A percentile compares a stretch with the other conserved stretches of the same genome.
Evolutionary conservation across 2,329 filamentous ascomycete genomes (phyloP).

Genomic region (Alternaria infectoria): DNA sequence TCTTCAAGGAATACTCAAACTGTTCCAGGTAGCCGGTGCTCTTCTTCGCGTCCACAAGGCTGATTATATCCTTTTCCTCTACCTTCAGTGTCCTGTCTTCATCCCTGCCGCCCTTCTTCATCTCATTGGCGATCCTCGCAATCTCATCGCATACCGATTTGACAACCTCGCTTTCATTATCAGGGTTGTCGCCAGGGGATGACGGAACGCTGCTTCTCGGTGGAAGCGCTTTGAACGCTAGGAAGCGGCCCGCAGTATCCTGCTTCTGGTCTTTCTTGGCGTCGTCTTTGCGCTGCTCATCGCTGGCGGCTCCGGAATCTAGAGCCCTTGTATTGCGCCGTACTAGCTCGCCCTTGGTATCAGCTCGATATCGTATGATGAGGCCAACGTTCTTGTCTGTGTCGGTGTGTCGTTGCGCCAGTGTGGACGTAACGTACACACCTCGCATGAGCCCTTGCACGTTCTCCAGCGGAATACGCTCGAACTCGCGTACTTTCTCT

Average conservation of each 20-base stretch:
- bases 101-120: conserved; percentile 52
- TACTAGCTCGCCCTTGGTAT: conserved; percentile 72
- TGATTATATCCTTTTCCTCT: conserved; percentile 76
- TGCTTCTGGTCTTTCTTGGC: conserved; percentile 25
- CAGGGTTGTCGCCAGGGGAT: conserved; percentile 29
- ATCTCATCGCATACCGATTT: conserved; percentile 77
- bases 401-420: conserved; percentile 78
- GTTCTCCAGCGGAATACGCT: conserved; percentile 79
- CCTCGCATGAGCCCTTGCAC: conserved; percentile 77
- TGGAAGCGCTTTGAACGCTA: conserved; percentile 65
- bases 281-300: conserved; percentile 14
- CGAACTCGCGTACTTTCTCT: conserved; percentile 92
- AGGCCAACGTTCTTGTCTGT: conserved; percentile 83
- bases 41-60: conserved; percentile 81
- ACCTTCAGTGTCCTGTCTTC: conserved; percentile 48
- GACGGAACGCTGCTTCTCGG: conserved; percentile 51
- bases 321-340: conserved; percentile 87
- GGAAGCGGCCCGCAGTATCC: conserved; percentile 42
- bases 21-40: conserved; percentile 87
- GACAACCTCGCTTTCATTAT: conserved; percentile 62
- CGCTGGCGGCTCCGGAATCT: conserved; percentile 51
- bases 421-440: conserved; percentile 87
- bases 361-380: conserved; percentile 76
- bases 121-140: conserved; percentile 66
- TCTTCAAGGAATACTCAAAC: conserved; percentile 88